Base-by-base conservation (phyloP, 148 eudicot species). In the Salicornia ramosissima region DNA sequence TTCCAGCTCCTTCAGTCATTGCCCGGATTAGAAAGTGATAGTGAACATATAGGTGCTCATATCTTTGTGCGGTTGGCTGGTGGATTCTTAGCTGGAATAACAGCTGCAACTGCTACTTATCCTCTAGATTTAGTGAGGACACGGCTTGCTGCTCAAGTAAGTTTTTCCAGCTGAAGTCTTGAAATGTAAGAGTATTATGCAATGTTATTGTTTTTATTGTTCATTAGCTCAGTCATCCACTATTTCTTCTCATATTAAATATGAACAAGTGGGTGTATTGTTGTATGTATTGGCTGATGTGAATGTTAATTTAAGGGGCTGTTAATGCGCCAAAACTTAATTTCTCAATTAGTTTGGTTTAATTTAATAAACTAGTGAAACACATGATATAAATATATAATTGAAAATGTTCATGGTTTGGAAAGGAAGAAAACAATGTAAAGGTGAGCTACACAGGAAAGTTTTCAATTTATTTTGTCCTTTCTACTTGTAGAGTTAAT, bases 71-170 rank as follows among this genome's bases (percentile, higher is more conserved):
- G 90, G 45, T 79, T 94, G 64, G 58, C 82, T 4, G 87, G 98
- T 63, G 98, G 98, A 39, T 91, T 95, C 65, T 77, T 94, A 78
- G 89, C 98, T 57, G 97, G 97, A 75, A 67, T 92, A 40, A 92
- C 97, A 25, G 85, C 97, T 75, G 96, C 93, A 36, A 66, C 90
- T 29, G 67, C 69, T 33, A 84, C 93, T 22, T 88, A 88, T 68
- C 93, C 93, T 30, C 83, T 88, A 71, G 93, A 88, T 74, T 77
- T 88, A 70, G 86, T 88, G 67, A 84, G 93, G 77, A 88, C 93
- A 33, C 87, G 93, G 36, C 86, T 88, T 79, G 86, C 93, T 67
- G 86, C 90, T 46, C 90, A 88, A 86, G 93, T 86, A 66, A 69
- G 22, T 39, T 63, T 53, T 33, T 26, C 14, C 19, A 36, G 47